Evolutionary conservation across 2,329 filamentous ascomycete genomes (phyloP).

Genomic region (Thermothelomyces thermophilus): DNA sequence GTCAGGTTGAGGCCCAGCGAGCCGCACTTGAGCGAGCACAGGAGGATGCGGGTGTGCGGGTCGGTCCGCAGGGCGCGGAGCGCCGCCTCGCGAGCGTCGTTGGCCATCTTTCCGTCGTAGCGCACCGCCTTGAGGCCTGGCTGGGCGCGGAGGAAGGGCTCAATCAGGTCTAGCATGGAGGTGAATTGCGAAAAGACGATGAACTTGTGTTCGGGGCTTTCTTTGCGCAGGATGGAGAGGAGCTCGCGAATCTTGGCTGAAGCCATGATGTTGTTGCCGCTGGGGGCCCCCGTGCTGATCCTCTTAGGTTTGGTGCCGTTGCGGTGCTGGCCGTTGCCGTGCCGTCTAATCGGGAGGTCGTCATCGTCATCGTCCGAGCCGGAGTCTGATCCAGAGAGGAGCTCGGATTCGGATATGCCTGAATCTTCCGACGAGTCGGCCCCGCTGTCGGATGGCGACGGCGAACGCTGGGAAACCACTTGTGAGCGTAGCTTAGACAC

Average conservation of each 20-base stretch:
- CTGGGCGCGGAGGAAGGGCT: conserved; percentile 75
- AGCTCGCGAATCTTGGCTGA: conserved; percentile 92
- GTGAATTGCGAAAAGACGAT: conserved; percentile 99
- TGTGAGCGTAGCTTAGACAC: conserved; percentile 33
- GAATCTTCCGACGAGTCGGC: conserved; percentile 29
- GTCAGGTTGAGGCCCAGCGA: conserved; percentile 90
- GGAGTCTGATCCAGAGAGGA: conserved; percentile 15
- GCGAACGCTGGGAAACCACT: conserved; percentile 29
- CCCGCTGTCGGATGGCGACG: conserved; percentile 24
- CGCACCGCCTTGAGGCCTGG: conserved; percentile 68
- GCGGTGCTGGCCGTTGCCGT: background rate
- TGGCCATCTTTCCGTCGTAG: conserved; percentile 93
- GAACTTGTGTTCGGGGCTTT: conserved; percentile 81
- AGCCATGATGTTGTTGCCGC: conserved; percentile 47
- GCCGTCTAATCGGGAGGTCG: background rate
- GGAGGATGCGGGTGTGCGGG: conserved; percentile 67
- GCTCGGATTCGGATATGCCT: conserved; percentile 20
- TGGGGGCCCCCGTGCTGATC: conserved; percentile 35
- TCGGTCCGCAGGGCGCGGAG: conserved; percentile 71
- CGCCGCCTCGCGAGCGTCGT: conserved; percentile 84
- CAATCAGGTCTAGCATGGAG: conserved; percentile 92
- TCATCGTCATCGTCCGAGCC: conserved; percentile 16
- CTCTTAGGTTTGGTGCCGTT: background rate
- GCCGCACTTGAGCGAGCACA: conserved; percentile 92
- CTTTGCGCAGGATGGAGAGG: conserved; percentile 70